Base-by-base conservation (phyloP, 805 yeast species). In the Suhomyces faveliae region DNA sequence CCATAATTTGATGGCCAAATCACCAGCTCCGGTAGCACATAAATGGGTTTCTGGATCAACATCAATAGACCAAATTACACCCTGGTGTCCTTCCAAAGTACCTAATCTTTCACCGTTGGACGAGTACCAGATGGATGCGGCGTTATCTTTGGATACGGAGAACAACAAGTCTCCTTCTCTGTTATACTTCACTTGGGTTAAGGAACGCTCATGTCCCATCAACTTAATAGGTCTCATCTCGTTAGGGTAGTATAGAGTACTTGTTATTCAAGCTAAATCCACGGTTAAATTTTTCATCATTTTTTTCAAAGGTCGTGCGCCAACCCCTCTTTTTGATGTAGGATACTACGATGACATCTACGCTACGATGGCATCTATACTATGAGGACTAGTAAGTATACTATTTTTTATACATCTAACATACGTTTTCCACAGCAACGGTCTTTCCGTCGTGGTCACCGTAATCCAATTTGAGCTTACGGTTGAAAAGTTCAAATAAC, bases 51-150 rank as follows among this genome's bases (percentile, higher is more conserved):
- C 77, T 35, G 73, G 67, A 66, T 89, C 94, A 40, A 90, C 85
- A 66, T 91, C 98, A 55, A 94, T 84, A 27, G 96, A 84, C 94
- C 96, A 89, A 60, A 94, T 85, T 46, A 97, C 87, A 84, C 99
- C 99, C 50, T 78, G 78, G 68, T 94, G 98, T 33, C 77, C 77
- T 48, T 73, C 82, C 57, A 89, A 80, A 51, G 99, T 94, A 43
- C 99, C 99, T 50, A 94, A 71, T 68, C 98, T 83, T 73, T 94
- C 99, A 60, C 99, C 99, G 67, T 91, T 92, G 53, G 87, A 84
- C 24, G 97, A 82, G 70, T 80, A 94, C 97, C 98, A 95, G 52
- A 92, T 85, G 41, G 91, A 85, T 1, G 95, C 96, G 10, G 84
- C 81, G 59, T 80, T 79, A 78, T 94, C 99, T 70, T 94, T 90